Evolutionary conservation across 148 eudicot genomes (phyloP), one percentile per base, ranked within the genome.

Genomic region (Polygonum aviculare): DNA sequence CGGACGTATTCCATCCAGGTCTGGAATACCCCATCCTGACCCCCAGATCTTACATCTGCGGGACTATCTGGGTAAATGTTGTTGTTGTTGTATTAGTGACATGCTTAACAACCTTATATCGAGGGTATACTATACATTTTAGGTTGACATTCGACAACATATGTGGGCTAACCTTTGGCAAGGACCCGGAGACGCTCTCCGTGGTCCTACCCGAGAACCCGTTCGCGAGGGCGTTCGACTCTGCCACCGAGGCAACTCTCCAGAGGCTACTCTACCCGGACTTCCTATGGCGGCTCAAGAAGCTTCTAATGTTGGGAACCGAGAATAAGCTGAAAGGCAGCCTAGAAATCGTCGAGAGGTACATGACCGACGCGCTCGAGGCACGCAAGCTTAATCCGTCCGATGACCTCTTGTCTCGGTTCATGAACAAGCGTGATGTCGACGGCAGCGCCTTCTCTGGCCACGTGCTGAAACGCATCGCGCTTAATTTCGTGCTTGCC

Each of bases 121-220:
- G 1, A 41, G 8, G 6, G 0, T 40, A 41, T 41, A 41, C 8
- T 41, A 41, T 7, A 6, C 5, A 41, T 39, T 6, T 41, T 4
- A 41, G 97, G 38, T 78, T 94, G n/a, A 91, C 97, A 0, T 91
- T 91, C 49, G 98, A 94, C 19, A 94, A 94, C 76, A 94, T 94
- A 50, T 94, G 97, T 62, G 98, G 98, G 31, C 80, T 94, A 12
- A 90, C 98, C 2, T 90, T 94, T 26, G 98, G 98, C 10, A 91
- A 91, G 69, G 94, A 94, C 67, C 94, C 97, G 33, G 87, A 90
- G 69, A 94, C 98, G 1, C 82, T 94, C 3, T 87, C 97, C 7
- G 80, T 78, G 36, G 91, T 80, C 8, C 31, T 91, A 22, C 87
- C 93, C 5, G 88, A 94, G 4, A 91, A 94, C 78, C 97, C 93